Percentiles rank a stretch among this genome's conserved stretches.
Evolutionary conservation across 2,329 filamentous ascomycete genomes (phyloP).

Genomic region (Fonsecaea nubica): DNA sequence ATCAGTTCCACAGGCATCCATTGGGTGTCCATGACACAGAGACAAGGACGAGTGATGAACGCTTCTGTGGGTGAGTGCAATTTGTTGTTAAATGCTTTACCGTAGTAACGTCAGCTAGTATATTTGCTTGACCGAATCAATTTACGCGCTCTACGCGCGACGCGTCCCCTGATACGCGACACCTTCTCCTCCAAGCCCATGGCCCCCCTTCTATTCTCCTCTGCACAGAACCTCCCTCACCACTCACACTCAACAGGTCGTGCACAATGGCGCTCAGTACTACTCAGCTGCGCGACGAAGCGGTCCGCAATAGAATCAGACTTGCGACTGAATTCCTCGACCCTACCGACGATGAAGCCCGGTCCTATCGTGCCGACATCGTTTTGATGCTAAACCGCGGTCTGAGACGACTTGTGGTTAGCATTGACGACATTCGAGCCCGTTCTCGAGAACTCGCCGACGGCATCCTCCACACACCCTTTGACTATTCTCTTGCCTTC

Average conservation of each 20-base stretch:
- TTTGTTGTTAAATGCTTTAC: not conserved
- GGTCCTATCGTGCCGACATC: conserved; percentile 89
- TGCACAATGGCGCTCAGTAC: conserved; percentile 46
- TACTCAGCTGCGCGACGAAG: conserved; percentile 81
- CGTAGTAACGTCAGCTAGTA: not conserved
- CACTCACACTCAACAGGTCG: not conserved
- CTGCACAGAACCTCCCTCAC: conserved; percentile 3
- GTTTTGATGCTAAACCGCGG: conserved; percentile 73
- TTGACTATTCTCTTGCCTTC: conserved; percentile 87
- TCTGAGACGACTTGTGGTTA: conserved; percentile 68
- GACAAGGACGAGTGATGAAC: too few relatives aligned
- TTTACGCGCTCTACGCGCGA: not conserved
- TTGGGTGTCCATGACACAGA: too few relatives aligned
- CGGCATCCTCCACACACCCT: conserved; percentile 80
- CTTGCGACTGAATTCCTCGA: conserved; percentile 92
- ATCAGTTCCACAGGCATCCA: not conserved
- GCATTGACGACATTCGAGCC: conserved; percentile 87
- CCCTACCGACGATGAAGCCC: conserved; percentile 58
- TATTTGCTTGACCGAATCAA: not conserved
- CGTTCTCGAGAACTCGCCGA: conserved; percentile 84
- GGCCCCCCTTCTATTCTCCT: not conserved
- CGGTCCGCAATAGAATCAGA: conserved; percentile 80
- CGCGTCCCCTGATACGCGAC: not conserved
- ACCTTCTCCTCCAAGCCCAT: not conserved
- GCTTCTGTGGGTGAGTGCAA: not conserved